Percentiles rank a stretch among this genome's conserved stretches.
phyloP scores from a whole-genome alignment of 805 yeast genomes.

The Ogataea ramenticola region DNA sequence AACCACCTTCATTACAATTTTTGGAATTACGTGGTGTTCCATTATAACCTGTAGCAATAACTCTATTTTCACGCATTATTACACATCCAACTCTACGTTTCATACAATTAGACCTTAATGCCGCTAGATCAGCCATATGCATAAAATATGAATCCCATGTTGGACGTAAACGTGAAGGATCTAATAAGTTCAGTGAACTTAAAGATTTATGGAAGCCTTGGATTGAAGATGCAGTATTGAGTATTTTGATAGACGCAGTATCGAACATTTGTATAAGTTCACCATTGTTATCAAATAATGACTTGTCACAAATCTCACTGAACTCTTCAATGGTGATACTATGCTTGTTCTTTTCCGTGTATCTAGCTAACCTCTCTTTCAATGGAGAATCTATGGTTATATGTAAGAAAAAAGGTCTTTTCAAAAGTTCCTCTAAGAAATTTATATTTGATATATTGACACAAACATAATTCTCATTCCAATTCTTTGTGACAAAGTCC shows the following conservation, averaged over 20 bases:
- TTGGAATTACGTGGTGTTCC: slow-evolving; percentile 89
- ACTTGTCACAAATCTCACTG: slow-evolving; percentile 24
- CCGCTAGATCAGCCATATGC: slow-evolving; percentile 89
- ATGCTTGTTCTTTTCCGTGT: slow-evolving; percentile 4
- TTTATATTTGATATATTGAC: slow-evolving; percentile 37
- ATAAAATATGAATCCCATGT: slow-evolving; percentile 96
- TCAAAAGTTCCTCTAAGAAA: slow-evolving; percentile 40
- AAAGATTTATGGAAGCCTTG: slow-evolving; percentile 32
- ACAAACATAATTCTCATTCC: slow-evolving; percentile 58
- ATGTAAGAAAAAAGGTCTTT: slow-evolving; percentile 81
- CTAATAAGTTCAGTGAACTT: slow-evolving; percentile 34
- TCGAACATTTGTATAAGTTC: slow-evolving; percentile 34
- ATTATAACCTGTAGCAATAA: slow-evolving; percentile 93
- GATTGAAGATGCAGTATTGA: slow-evolving; percentile 38
- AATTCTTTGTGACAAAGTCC: slow-evolving; percentile 56
- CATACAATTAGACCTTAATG: slow-evolving; percentile 92
- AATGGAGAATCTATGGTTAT: slow-evolving; percentile 71
- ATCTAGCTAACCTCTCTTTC: slow-evolving; percentile 35
- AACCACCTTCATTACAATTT: slow-evolving; percentile 96
- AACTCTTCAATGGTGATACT: slow-evolving; percentile 15
- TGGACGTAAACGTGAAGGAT: slow-evolving; percentile 67
- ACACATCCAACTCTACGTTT: slow-evolving; percentile 97
- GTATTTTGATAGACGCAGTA: slow-evolving; percentile 49
- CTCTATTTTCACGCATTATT: slow-evolving; percentile 75
- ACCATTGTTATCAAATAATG: slow-evolving; percentile 7